A percentile compares a stretch with the other conserved stretches of the same genome.
Evolutionary conservation across 495 filamentous ascomycete species (phyloP).

Genomic region (Hypoxylon fragiforme): DNA sequence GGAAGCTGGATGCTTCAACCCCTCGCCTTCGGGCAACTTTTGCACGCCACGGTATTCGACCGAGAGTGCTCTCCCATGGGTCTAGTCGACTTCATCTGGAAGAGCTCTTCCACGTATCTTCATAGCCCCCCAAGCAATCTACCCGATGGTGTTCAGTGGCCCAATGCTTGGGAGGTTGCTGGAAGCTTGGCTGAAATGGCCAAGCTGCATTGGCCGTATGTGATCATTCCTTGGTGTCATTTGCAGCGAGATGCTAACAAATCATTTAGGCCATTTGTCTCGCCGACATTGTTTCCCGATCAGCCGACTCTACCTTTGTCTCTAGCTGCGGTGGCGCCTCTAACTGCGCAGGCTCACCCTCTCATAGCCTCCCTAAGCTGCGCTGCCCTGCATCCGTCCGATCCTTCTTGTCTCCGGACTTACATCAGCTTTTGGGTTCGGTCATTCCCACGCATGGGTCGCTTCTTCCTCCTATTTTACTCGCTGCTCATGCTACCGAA

Average conservation of each 20-base stretch:
- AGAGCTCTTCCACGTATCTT: constrained; percentile 75
- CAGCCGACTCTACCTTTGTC: constrained; percentile 65
- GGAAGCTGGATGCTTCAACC: constrained; percentile 97
- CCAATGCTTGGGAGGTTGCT: constrained; percentile 71
- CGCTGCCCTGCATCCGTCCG: constrained; percentile 85
- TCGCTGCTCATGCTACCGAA: constrained; percentile 66
- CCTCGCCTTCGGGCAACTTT: constrained; percentile 83
- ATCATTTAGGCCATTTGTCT: constrained; percentile 65
- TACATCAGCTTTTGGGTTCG: constrained; percentile 81
- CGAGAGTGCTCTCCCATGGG: constrained; percentile 78
- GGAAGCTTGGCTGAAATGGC: constrained; percentile 82
- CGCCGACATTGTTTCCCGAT: constrained; percentile 82
- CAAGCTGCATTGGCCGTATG: constrained; percentile 80
- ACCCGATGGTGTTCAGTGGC: constrained; percentile 71
- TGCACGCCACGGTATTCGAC: constrained; percentile 93
- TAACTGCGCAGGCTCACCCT: constrained; percentile 83
- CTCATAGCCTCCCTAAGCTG: constrained; percentile 81
- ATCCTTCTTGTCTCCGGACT: constrained; percentile 83
- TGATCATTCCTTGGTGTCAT: constrained; percentile 14
- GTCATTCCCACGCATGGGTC: constrained; percentile 75
- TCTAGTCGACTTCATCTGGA: constrained; percentile 74
- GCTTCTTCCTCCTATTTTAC: constrained; percentile 72
- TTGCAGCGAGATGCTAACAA: constrained; percentile 18
- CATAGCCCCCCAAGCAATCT: constrained; percentile 70
- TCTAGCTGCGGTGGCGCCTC: constrained; percentile 70